Conservation (phyloP, 495 filamentous ascomycete genomes). For the Neurospora sp. region DNA sequence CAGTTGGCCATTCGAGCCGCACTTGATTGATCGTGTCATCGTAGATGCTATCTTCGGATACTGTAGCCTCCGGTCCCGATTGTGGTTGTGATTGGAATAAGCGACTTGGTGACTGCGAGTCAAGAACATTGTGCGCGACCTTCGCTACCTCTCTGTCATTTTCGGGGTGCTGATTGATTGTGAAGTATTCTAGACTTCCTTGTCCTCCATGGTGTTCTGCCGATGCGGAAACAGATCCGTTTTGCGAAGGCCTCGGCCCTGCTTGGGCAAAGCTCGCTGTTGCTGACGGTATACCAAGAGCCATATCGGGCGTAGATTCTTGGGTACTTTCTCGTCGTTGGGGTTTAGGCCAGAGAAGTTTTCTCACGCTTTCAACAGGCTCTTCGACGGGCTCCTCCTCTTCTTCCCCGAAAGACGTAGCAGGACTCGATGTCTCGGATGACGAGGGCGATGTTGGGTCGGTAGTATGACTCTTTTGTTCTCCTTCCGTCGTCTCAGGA, state of each 20-base stretch:
- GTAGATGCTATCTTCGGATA: neutral
- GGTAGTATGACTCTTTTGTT: neutral
- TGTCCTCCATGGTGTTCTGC: neutral
- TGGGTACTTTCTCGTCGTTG: neutral
- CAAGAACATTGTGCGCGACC: neutral
- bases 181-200: neutral
- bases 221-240: neutral
- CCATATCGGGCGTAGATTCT: neutral
- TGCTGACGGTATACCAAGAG: neutral
- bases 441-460: neutral
- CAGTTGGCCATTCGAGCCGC: neutral
- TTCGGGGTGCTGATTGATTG: neutral
- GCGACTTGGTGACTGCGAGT: neutral
- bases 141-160: neutral
- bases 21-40: neutral
- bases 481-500: neutral
- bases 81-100: neutral
- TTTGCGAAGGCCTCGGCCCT: neutral
- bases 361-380: neutral
- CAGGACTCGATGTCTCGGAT: neutral
- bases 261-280: constrained; percentile 1
- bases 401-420: neutral
- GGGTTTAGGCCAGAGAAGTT: constrained; percentile 18
- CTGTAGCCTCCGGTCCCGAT: neutral
- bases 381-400: neutral